Evolutionary conservation across 1,284 basidiomycete species (phyloP).

Genomic region (Stereum hirsutum): DNA sequence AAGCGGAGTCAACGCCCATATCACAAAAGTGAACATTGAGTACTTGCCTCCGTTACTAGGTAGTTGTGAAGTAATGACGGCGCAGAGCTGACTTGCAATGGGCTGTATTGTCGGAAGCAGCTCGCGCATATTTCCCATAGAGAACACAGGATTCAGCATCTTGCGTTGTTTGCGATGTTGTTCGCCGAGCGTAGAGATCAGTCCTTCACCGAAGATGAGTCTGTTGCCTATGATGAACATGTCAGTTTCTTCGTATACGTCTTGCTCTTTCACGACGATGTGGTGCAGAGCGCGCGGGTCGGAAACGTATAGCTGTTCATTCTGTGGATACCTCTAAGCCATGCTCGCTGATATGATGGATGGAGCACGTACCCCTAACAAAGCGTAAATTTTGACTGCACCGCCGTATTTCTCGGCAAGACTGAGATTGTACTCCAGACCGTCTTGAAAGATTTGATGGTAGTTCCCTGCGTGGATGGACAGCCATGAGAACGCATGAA

Average conservation of each 20-base stretch:
- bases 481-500: too few relatives aligned
- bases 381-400: not conserved
- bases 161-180: conserved; percentile 18
- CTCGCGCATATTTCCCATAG: conserved; percentile 18
- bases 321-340: conserved; percentile 2
- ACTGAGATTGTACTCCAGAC: not conserved
- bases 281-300: conserved; percentile 19
- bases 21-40: not conserved
- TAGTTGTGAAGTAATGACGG: not conserved
- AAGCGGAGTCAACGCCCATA: not conserved
- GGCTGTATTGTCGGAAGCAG: conserved; percentile 12
- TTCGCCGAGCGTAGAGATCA: conserved; percentile 13
- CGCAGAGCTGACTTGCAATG: not conserved
- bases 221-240: conserved; percentile 11
- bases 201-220: conserved; percentile 11
- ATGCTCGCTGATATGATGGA: not conserved
- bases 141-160: conserved; percentile 22
- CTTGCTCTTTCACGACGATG: conserved; percentile 23
- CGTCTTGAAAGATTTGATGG: too few relatives aligned
- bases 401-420: not conserved
- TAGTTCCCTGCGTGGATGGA: too few relatives aligned
- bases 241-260: conserved; percentile 15
- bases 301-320: conserved; percentile 12
- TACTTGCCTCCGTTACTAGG: not conserved
- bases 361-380: not conserved